phyloP scores from a whole-genome alignment of 768 basidiomycete species.

The Mycena haematopus region DNA sequence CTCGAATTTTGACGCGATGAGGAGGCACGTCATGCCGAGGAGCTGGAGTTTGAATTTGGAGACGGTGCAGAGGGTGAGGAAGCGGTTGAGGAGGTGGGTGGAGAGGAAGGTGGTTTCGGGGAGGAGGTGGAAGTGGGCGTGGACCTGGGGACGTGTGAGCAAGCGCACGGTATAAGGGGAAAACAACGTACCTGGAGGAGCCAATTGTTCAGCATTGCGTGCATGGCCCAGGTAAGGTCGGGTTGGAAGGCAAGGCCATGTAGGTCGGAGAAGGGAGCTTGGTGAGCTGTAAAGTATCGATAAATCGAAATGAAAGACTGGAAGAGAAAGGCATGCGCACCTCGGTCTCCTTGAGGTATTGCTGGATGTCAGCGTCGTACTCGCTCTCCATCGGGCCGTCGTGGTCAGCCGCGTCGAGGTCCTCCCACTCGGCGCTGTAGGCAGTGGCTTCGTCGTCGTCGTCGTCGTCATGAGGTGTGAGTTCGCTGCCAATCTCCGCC shows the following conservation, averaged over 20 bases:
- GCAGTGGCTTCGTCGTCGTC: conserved; percentile 49
- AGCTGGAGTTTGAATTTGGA: conserved; percentile 88
- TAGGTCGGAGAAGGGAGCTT: conserved; percentile 86
- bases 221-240: conserved; percentile 89
- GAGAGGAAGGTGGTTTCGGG: conserved; percentile 93
- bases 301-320: neutral
- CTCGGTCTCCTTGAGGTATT: conserved; percentile 85
- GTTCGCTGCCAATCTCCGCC: conserved; percentile 48
- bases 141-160: conserved; percentile 57
- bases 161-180: neutral
- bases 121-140: conserved; percentile 81
- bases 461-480: conserved; percentile 34
- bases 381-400: conserved; percentile 94
- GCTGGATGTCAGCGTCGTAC: conserved; percentile 87
- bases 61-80: conserved; percentile 72
- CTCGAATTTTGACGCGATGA: conserved; percentile 91
- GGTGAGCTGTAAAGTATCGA: conserved; percentile 52
- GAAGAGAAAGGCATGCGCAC: conserved; percentile 45
- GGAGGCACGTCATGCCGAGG: conserved; percentile 87
- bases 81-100: conserved; percentile 84
- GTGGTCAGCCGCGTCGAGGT: conserved; percentile 86
- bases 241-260: conserved; percentile 84
- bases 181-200: conserved; percentile 58
- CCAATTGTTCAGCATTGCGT: conserved; percentile 91
- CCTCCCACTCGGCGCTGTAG: conserved; percentile 71